These are phyloP conservation scores for Aspergillus sp. DNA, from an alignment of 2,329 filamentous ascomycete species.

Conservation along the genomic window DNA sequence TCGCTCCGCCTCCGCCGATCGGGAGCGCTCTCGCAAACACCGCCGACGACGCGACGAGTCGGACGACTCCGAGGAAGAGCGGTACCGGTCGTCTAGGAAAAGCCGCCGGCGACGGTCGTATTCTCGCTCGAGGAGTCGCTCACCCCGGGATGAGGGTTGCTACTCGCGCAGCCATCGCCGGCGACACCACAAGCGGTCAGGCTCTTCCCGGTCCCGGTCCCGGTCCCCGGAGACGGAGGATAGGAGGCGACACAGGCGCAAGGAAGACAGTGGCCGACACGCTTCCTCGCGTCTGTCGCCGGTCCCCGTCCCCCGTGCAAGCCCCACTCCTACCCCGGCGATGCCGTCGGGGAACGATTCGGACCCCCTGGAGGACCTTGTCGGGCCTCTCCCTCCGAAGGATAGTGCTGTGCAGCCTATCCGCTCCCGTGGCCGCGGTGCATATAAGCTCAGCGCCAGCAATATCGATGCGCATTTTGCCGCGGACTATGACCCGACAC, in stretches of 20 bases:
- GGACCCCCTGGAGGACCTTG: conserved; percentile 71
- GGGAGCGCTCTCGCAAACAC: conserved; percentile 24
- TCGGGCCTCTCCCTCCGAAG: conserved; percentile 66
- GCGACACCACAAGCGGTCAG: conserved; percentile 15
- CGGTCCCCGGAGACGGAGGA: background rate
- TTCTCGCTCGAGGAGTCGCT: conserved; percentile 22
- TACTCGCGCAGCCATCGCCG: conserved; percentile 14
- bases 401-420: conserved; percentile 35
- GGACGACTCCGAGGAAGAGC: conserved; percentile 17
- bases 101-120: conserved; percentile 17
- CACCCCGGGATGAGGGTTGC: conserved; percentile 12
- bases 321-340: background rate
- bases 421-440: conserved; percentile 69
- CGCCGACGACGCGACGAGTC: conserved; percentile 20
- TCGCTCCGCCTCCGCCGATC: conserved; percentile 26
- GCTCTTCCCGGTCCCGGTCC: conserved; percentile 23
- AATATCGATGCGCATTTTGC: conserved; percentile 82
- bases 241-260: conserved; percentile 13
- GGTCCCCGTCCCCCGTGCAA: background rate
- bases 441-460: conserved; percentile 55
- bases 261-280: conserved; percentile 3
- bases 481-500: conserved; percentile 57
- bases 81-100: conserved; percentile 16
- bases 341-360: conserved; percentile 45
- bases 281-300: conserved; percentile 3